phyloP scores from a whole-genome alignment of 2,329 filamentous ascomycete species.

The Trichoderma sp. region DNA sequence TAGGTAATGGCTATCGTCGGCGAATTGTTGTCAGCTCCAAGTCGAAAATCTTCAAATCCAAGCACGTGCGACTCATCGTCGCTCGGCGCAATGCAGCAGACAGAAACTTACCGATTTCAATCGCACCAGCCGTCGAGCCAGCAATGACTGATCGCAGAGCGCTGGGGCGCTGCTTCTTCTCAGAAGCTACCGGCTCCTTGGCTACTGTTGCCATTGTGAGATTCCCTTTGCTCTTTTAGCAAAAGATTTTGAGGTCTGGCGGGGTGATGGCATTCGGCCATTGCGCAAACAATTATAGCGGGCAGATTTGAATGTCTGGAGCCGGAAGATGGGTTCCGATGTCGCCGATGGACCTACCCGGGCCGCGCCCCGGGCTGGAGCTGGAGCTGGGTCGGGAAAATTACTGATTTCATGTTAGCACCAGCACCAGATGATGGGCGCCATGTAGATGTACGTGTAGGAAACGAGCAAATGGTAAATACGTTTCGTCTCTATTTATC shows the following conservation, averaged over 20 bases:
- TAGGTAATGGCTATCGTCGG: slow-evolving; percentile 74
- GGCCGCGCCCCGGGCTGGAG: slow-evolving; percentile 24
- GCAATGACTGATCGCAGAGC: slow-evolving; percentile 87
- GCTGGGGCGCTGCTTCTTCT: slow-evolving; percentile 64
- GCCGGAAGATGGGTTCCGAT: slow-evolving; percentile 29
- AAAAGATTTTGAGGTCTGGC: background rate
- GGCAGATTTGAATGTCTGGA: slow-evolving; percentile 14
- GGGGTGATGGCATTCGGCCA: background rate
- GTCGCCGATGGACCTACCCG: slow-evolving; percentile 24
- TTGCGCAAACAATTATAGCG: background rate
- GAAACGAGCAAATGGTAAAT: background rate
- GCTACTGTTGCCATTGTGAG: slow-evolving; percentile 38
- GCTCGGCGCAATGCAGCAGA: slow-evolving; percentile 26
- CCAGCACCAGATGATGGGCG: background rate
- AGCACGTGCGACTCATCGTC: slow-evolving; percentile 18
- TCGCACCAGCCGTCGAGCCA: slow-evolving; percentile 87
- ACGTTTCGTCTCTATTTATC: background rate
- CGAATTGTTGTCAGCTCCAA: background rate
- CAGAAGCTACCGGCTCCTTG: slow-evolving; percentile 34
- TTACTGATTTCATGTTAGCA: slow-evolving; percentile 22
- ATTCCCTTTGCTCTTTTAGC: background rate
- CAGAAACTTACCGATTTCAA: slow-evolving; percentile 76
- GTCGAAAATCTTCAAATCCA: background rate
- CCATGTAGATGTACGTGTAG: background rate
- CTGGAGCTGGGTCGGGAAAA: slow-evolving; percentile 22